Base-by-base conservation (phyloP, 1,284 basidiomycete species). In the Ustilago hordei region DNA sequence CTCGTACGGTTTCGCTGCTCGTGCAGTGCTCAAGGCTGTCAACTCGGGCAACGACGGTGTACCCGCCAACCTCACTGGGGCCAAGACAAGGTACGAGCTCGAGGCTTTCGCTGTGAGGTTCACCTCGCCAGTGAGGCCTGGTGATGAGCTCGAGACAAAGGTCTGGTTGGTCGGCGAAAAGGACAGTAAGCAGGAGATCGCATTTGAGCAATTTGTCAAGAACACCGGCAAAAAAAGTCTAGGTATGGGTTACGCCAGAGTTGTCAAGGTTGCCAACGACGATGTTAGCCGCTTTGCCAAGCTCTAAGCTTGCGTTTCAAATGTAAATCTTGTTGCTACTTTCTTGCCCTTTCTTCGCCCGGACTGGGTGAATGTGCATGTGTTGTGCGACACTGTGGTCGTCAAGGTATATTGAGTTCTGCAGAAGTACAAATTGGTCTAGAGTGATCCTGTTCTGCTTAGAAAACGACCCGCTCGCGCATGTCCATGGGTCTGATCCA, bases 41-140 rank as follows among this genome's bases (percentile, higher is more conserved):
- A 68, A 74, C 53, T 12, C 60, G 1, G 19, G 19, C 1, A 69
- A 69, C 34, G 81, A 83, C 47, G 82, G 82, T 43, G 45, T 72
- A 8, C 71, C 79, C 19, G 67, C 64, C 19, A 61, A 66, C 56
- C 36, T 52, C 4, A 68, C 75, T 5, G 65, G 56, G 13, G 52
- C 58, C 8, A 59, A 56, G 38, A 45, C 54, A 0, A 59, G 65
- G 15, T 57, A 57, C 41, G 61, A 76, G 52, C 66, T 84, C 19
- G 56, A 78, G 38, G 60, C 63, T 11, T 76, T 84, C 34, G 59
- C 75, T 0, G 70, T 74, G 1, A 62, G 82, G n/a, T 84, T 84
- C 75, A 82, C 82, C 28, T 68, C 66, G n/a, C 80, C 81, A 9
- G 82, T 84, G 62, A 57, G 45, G 17, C 80, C 80, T 2, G 82